Evolutionary conservation across 2,329 filamentous ascomycete genomes (phyloP).

Genomic region (Aaosphaeria pasadenensis): DNA sequence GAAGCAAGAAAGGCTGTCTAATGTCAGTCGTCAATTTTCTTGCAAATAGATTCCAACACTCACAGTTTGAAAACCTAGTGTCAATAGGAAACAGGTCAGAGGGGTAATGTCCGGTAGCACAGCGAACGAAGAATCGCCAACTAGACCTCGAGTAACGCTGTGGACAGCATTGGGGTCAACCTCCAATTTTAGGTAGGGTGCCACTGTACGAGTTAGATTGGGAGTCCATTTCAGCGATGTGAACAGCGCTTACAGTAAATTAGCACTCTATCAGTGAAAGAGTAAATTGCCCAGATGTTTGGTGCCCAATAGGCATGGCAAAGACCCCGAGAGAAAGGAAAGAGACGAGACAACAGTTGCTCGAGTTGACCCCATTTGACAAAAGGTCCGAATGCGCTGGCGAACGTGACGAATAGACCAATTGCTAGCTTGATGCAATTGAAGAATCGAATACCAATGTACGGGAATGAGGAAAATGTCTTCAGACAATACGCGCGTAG

Average conservation of each 20-base stretch:
- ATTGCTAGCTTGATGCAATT: slow-evolving; percentile 82
- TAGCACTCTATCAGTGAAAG: slow-evolving; percentile 78
- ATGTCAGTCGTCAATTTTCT: slow-evolving; percentile 7
- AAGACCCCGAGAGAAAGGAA: slow-evolving; percentile 88
- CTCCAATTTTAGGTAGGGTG: slow-evolving; percentile 72
- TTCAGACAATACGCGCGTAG: slow-evolving; percentile 87
- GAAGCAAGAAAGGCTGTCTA: slow-evolving; percentile 58
- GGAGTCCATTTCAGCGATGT: not conserved
- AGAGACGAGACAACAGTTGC: slow-evolving; percentile 79
- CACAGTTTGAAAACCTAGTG: slow-evolving; percentile 74
- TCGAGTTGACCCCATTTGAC: slow-evolving; percentile 74
- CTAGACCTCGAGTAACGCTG: slow-evolving; percentile 87
- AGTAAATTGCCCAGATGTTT: slow-evolving; percentile 96
- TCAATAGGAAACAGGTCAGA: slow-evolving; percentile 75
- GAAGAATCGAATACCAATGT: slow-evolving; percentile 62
- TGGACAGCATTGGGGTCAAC: slow-evolving; percentile 73
- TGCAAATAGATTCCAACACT: slow-evolving; percentile 16
- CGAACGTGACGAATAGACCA: slow-evolving; percentile 70
- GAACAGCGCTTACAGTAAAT: slow-evolving; percentile 65
- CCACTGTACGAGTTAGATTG: slow-evolving; percentile 57
- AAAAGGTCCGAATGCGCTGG: slow-evolving; percentile 86
- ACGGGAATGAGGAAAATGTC: slow-evolving; percentile 69
- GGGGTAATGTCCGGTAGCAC: slow-evolving; percentile 85
- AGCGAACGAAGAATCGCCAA: slow-evolving; percentile 92
- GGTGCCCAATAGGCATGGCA: slow-evolving; percentile 99